Conservation (phyloP, 768 basidiomycete genomes). For the Tylopilus rubrobrunneus region DNA sequence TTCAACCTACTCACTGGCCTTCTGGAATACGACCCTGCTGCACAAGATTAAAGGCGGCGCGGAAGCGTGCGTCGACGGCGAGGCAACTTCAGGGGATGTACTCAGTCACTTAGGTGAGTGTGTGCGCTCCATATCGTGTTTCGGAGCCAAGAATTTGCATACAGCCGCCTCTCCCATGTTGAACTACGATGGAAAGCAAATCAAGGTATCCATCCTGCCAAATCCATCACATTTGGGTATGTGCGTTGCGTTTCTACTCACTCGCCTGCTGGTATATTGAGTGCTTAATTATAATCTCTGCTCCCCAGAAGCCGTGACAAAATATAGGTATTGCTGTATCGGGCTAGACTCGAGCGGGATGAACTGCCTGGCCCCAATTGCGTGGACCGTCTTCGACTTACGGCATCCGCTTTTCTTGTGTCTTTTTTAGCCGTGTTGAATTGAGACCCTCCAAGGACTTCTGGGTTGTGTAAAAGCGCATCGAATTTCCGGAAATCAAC, state of each 20-base stretch:
- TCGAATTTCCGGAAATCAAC: conserved; percentile 31
- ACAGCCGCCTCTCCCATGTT: conserved; percentile 64
- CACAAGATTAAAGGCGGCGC: conserved; percentile 83
- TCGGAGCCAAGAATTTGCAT: background rate
- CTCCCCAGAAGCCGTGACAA: too few relatives aligned
- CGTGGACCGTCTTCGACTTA: conserved; percentile 32
- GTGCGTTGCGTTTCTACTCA: conserved; percentile 3
- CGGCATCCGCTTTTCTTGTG: conserved; percentile 35
- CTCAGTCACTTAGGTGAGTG: conserved; percentile 73
- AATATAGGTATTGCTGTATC: background rate
- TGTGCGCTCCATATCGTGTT: conserved; percentile 1
- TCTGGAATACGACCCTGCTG: conserved; percentile 59
- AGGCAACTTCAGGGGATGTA: conserved; percentile 77
- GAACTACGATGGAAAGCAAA: conserved; percentile 42
- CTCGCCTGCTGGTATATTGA: too few relatives aligned
- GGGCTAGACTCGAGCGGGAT: conserved; percentile 17
- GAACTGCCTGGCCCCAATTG: conserved; percentile 24
- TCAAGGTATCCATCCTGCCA: conserved; percentile 76
- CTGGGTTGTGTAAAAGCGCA: conserved; percentile 22
- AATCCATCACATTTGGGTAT: conserved; percentile 76
- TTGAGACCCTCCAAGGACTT: conserved; percentile 14
- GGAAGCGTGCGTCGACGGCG: conserved; percentile 57
- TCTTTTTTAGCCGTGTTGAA: conserved; percentile 23
- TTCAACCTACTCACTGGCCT: conserved; percentile 82
- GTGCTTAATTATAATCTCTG: too few relatives aligned